Evolutionary conservation across 495 filamentous ascomycete species (phyloP).

Genomic region (Hypoxylon fragiforme): DNA sequence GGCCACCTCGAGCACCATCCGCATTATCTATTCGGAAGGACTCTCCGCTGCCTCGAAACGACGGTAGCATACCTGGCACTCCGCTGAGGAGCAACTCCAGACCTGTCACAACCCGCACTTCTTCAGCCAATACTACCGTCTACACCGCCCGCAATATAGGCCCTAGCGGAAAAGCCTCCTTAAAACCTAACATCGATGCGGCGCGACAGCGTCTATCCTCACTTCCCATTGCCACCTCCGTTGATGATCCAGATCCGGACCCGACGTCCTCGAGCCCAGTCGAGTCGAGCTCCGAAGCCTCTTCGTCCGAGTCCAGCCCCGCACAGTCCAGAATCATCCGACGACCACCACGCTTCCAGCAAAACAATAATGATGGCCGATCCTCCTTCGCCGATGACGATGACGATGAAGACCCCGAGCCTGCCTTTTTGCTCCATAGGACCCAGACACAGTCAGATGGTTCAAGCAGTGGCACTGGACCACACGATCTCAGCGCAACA

Average conservation of each 20-base stretch:
- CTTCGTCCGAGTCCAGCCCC: constrained; percentile 51
- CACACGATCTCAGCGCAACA: constrained; percentile 64
- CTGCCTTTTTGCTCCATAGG: constrained; percentile 74
- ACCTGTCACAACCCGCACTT: constrained; percentile 56
- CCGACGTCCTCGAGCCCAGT: constrained; percentile 41
- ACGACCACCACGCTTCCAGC: constrained; percentile 60
- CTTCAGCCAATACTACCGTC: constrained; percentile 61
- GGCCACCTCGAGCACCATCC: constrained; percentile 58
- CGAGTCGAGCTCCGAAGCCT: constrained; percentile 35
- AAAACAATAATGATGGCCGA: constrained; percentile 42
- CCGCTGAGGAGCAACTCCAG: constrained; percentile 41
- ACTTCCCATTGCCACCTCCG: constrained; percentile 34
- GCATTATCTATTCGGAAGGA: constrained; percentile 68
- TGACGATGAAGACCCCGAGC: constrained; percentile 55
- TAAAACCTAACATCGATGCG: constrained; percentile 31
- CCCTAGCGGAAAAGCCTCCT: constrained; percentile 17
- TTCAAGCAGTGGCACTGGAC: constrained; percentile 30
- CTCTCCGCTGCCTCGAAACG: constrained; percentile 54
- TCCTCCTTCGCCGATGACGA: constrained; percentile 42
- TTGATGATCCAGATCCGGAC: constrained; percentile 32
- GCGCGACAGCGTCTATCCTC: constrained; percentile 39
- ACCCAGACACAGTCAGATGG: constrained; percentile 14
- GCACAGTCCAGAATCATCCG: constrained; percentile 59
- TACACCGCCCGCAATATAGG: constrained; percentile 39
- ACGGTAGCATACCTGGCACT: constrained; percentile 42